Conservation (phyloP, 2,329 filamentous ascomycete species). For the Escovopsis sp. region DNA sequence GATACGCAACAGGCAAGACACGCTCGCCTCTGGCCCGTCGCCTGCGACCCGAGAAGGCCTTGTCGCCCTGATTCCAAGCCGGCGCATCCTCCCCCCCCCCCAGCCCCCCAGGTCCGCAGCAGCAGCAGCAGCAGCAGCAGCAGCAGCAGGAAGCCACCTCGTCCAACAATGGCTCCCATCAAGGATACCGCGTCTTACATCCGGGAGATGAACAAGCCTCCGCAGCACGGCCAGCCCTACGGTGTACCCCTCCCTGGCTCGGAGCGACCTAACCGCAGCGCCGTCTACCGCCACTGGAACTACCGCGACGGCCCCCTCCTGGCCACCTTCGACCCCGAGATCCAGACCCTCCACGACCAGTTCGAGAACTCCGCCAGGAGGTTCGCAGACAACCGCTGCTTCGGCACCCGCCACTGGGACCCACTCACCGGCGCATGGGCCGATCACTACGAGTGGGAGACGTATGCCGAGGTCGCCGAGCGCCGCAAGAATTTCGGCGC, state of each 20-base stretch:
- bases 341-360: slow-evolving; percentile 61
- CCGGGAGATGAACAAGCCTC: slow-evolving; percentile 41
- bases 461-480: slow-evolving; percentile 63
- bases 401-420: slow-evolving; percentile 73
- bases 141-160: no score
- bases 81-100: no score
- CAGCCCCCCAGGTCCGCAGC: no score
- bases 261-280: slow-evolving; percentile 53
- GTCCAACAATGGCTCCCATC: slow-evolving; percentile 16
- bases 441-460: slow-evolving; percentile 68
- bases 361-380: slow-evolving; percentile 55
- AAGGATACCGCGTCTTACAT: slow-evolving; percentile 24
- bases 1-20: no score
- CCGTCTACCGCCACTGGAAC: slow-evolving; percentile 72
- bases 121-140: no score
- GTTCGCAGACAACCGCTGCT: slow-evolving; percentile 52
- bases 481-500: slow-evolving; percentile 73
- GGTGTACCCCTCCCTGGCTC: slow-evolving; percentile 63
- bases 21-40: no score
- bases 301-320: slow-evolving; percentile 57
- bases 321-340: slow-evolving; percentile 53
- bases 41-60: no score
- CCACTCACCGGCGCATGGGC: slow-evolving; percentile 54
- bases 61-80: no score
- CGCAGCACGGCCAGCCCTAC: slow-evolving; percentile 63